phyloP scores from a whole-genome alignment of 768 basidiomycete genomes.

The Solioccasus polychromus region DNA sequence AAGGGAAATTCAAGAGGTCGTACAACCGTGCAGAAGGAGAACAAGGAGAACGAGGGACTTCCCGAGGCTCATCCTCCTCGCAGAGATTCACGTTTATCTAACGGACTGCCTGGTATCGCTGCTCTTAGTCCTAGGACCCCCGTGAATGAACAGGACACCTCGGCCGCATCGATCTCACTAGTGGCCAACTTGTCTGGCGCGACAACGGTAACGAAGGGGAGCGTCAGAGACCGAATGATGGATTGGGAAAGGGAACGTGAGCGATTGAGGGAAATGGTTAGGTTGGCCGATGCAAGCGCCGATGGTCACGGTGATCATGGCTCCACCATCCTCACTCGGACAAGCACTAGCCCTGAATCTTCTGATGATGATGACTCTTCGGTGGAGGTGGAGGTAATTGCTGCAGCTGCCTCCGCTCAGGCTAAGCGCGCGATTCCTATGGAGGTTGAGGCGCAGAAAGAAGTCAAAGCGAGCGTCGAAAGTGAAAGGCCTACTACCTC shows the following conservation, averaged over 20 bases:
- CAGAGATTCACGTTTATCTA: constrained; percentile 8
- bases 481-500: constrained; percentile 5
- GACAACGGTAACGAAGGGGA: constrained; percentile 24
- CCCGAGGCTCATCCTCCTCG: constrained; percentile 2
- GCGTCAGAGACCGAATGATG: constrained; percentile 57
- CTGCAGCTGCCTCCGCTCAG: constrained; percentile 16
- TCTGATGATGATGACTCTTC: constrained; percentile 27
- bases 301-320: constrained; percentile 38
- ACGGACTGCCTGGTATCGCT: background rate
- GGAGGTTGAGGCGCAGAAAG: constrained; percentile 3
- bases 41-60: constrained; percentile 28
- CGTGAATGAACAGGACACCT: constrained; percentile 9
- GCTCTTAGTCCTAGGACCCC: constrained; percentile 17
- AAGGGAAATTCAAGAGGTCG: constrained; percentile 23
- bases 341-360: constrained; percentile 13
- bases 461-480: background rate
- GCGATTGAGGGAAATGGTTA: constrained; percentile 66
- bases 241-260: constrained; percentile 77
- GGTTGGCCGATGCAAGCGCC: constrained; percentile 53
- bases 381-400: constrained; percentile 26
- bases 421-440: constrained; percentile 2
- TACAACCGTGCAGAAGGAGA: constrained; percentile 17
- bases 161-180: constrained; percentile 11
- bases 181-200: constrained; percentile 16
- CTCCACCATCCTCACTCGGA: constrained; percentile 20